Conservation (phyloP, 768 basidiomycete genomes). For the Asterophora lycoperdoides region DNA sequence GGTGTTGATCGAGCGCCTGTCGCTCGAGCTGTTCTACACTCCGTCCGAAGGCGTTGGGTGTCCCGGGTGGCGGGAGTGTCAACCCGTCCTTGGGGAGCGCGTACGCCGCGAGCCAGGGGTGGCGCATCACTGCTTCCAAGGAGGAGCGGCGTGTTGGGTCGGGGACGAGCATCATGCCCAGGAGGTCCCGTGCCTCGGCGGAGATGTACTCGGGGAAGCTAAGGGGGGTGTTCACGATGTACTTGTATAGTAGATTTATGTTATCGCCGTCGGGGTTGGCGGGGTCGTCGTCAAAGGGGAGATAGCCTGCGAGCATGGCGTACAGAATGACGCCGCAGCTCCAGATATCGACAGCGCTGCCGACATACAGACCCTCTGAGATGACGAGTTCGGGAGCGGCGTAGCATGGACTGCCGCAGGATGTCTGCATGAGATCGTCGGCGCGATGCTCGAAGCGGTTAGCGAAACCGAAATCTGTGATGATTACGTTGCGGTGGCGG, state of each 20-base stretch:
- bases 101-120: constrained; percentile 79
- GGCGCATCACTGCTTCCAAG: constrained; percentile 75
- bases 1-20: constrained; percentile 79
- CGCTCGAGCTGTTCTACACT: constrained; percentile 76
- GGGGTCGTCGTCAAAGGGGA: constrained; percentile 99
- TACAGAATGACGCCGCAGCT: constrained; percentile 94
- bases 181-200: constrained; percentile 72
- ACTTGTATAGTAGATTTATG: constrained; percentile 97
- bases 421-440: constrained; percentile 98
- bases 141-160: constrained; percentile 80
- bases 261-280: constrained; percentile 99
- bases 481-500: constrained; percentile 96
- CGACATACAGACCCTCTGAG: constrained; percentile 94
- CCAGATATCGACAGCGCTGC: constrained; percentile 98
- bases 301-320: constrained; percentile 94
- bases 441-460: constrained; percentile 91
- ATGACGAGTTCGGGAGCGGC: constrained; percentile 98
- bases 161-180: constrained; percentile 91
- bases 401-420: constrained; percentile 96
- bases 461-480: constrained; percentile 99
- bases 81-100: constrained; percentile 28
- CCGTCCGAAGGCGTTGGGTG: constrained; percentile 52
- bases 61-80: constrained; percentile 20
- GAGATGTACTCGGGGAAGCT: constrained; percentile 97
- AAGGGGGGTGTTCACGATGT: constrained; percentile 95